These are phyloP conservation scores for Picea glauca DNA, from an alignment of 75 land plant genomes.

Conservation along the genomic window DNA sequence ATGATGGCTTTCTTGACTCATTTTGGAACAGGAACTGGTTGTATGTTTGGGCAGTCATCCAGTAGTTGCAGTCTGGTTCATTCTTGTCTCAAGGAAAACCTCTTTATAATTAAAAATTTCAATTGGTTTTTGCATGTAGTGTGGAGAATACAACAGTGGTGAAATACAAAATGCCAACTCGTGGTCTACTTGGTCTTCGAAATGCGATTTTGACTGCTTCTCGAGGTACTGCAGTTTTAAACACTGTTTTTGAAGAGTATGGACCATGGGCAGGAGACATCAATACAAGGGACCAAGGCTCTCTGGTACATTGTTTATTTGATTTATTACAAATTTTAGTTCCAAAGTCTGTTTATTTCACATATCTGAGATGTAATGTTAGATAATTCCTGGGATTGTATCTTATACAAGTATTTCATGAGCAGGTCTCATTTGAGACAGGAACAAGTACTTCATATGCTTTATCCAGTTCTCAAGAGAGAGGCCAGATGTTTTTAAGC, in stretches of 20 bases:
- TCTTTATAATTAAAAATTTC: not conserved
- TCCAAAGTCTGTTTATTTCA: not conserved
- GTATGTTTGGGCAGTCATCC: not conserved
- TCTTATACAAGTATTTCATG: not conserved
- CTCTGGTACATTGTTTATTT: constrained; percentile 58
- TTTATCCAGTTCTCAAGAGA: constrained; percentile 87
- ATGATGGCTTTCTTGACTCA: not conserved
- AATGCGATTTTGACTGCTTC: constrained; percentile 93
- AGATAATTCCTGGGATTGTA: not conserved
- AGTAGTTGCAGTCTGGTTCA: not conserved
- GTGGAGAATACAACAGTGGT: constrained; percentile 68
- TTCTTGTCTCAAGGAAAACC: not conserved
- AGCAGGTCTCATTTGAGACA: constrained; percentile 95
- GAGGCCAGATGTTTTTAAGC: constrained; percentile 81
- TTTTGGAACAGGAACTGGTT: not conserved
- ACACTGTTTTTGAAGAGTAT: constrained; percentile 89
- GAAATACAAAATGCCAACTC: constrained; percentile 93
- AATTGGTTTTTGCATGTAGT: constrained; percentile 23
- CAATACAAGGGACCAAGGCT: constrained; percentile 88
- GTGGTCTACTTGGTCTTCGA: constrained; percentile 90
- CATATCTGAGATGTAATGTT: not conserved
- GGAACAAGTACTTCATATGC: constrained; percentile 93
- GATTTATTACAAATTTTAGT: not conserved
- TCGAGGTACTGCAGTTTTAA: constrained; percentile 92
- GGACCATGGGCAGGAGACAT: constrained; percentile 96